Conservation (phyloP, 495 filamentous ascomycete genomes). For the Achaetomiella virescens region DNA sequence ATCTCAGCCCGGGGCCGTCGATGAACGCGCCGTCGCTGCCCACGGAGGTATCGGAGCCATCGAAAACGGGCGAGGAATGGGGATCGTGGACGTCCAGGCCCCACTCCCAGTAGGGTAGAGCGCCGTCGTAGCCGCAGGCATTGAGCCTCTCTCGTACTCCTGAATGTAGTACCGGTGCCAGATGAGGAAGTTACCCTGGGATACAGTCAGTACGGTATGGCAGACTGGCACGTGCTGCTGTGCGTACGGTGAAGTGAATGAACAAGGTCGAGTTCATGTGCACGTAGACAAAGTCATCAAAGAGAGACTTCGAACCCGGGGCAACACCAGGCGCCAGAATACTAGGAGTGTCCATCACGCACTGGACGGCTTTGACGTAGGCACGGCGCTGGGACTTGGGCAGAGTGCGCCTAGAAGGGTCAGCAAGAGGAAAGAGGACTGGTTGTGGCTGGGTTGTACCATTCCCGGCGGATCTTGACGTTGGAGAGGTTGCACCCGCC, state of each 20-base stretch:
- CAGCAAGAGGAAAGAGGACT: background rate
- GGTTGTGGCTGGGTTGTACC: conserved; percentile 10
- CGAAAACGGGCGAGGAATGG: conserved; percentile 52
- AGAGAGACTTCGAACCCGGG: conserved; percentile 19
- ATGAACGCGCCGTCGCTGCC: conserved; percentile 52
- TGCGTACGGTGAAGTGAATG: conserved; percentile 51
- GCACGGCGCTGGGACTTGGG: conserved; percentile 41
- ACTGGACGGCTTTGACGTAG: conserved; percentile 63
- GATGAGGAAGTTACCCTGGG: conserved; percentile 55
- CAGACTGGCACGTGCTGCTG: no score
- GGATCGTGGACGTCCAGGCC: conserved; percentile 45
- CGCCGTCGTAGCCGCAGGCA: conserved; percentile 63
- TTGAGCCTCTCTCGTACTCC: conserved; percentile 58
- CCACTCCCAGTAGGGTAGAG: conserved; percentile 58
- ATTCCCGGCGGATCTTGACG: conserved; percentile 27
- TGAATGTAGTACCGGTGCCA: conserved; percentile 68
- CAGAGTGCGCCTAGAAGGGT: conserved; percentile 40
- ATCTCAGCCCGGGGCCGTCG: conserved; percentile 22
- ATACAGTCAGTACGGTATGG: background rate
- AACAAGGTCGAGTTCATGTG: conserved; percentile 56
- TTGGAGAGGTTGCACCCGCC: conserved; percentile 18
- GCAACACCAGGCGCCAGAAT: conserved; percentile 23
- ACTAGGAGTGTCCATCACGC: conserved; percentile 52
- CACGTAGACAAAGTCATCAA: conserved; percentile 64
- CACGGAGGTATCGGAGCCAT: conserved; percentile 54